These are phyloP conservation scores for Ganoderma lucidum DNA, from an alignment of 1,284 basidiomycete genomes.

Conservation along the genomic window DNA sequence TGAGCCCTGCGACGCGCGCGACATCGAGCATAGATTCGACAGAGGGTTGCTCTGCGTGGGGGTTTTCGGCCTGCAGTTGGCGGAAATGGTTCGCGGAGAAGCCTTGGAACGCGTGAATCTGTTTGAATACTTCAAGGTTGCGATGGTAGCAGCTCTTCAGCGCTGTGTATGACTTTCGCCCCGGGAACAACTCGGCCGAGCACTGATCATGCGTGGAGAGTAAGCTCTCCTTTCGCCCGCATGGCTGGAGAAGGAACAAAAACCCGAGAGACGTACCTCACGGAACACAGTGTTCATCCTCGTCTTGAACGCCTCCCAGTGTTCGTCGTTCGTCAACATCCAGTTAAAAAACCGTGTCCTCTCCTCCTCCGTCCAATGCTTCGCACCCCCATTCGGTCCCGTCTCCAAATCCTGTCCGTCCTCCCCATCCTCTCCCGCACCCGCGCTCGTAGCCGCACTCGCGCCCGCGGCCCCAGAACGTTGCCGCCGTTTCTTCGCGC, in stretches of 20 bases:
- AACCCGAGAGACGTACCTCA: constrained; percentile 55
- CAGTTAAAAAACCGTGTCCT: constrained; percentile 76
- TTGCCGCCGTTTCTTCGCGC: constrained; percentile 29
- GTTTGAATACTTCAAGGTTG: constrained; percentile 81
- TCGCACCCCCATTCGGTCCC: constrained; percentile 57
- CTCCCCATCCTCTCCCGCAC: constrained; percentile 23
- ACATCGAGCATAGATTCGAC: constrained; percentile 69
- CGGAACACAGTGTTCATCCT: constrained; percentile 82
- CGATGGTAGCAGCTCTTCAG: constrained; percentile 83
- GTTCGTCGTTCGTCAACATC: constrained; percentile 79
- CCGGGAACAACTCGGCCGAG: constrained; percentile 68
- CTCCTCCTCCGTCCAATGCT: constrained; percentile 84
- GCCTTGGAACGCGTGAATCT: constrained; percentile 73
- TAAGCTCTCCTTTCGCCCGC: not conserved
- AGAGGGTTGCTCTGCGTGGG: constrained; percentile 61
- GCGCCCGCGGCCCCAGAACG: constrained; percentile 10
- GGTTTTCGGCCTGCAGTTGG: constrained; percentile 28
- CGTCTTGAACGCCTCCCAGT: constrained; percentile 75
- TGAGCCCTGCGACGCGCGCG: constrained; percentile 66
- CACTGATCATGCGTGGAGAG: constrained; percentile 52
- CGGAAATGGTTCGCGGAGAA: constrained; percentile 51
- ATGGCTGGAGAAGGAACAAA: too few species aligned
- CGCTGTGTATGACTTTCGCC: constrained; percentile 80
- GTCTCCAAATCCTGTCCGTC: constrained; percentile 36
- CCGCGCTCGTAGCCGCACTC: not conserved